phyloP scores from a whole-genome alignment of 1,284 basidiomycete genomes.

The Apiotrichum brassicae region DNA sequence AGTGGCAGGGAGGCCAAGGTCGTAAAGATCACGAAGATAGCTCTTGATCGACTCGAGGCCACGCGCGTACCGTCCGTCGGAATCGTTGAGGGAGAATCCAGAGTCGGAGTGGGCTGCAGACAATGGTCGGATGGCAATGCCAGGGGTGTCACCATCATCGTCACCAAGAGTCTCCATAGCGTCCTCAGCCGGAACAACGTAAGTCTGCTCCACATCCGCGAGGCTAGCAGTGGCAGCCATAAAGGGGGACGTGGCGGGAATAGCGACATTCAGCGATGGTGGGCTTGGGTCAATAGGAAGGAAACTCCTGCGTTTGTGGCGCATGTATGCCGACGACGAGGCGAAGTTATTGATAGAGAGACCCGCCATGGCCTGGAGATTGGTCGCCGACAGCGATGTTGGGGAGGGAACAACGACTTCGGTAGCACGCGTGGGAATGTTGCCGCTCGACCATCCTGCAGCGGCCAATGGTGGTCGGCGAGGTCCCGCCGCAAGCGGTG shows the following conservation, averaged over 20 bases:
- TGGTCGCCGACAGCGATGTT: not conserved
- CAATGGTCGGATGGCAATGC: constrained; percentile 13
- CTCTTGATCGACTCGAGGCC: constrained; percentile 86
- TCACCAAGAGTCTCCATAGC: constrained; percentile 17
- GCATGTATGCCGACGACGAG: not conserved
- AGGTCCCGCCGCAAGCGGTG: constrained; percentile 15
- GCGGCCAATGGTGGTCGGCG: constrained; percentile 8
- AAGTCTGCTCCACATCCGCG: constrained; percentile 5
- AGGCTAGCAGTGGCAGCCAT: constrained; percentile 36
- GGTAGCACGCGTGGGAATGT: constrained; percentile 4
- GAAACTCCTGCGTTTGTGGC: constrained; percentile 68
- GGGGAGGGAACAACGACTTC: not conserved
- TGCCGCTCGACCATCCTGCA: constrained; percentile 10
- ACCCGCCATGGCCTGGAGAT: not conserved
- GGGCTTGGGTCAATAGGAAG: constrained; percentile 62
- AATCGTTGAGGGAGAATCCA: constrained; percentile 17
- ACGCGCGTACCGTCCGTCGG: constrained; percentile 29
- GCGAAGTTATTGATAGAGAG: not conserved
- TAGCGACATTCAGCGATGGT: constrained; percentile 46
- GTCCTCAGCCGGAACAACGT: constrained; percentile 2
- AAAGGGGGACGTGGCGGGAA: constrained; percentile 60
- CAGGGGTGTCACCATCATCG: constrained; percentile 12
- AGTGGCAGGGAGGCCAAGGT: constrained; percentile 53
- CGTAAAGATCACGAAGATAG: constrained; percentile 90
- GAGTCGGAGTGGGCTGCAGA: constrained; percentile 18